These are phyloP conservation scores for Fraxinus angustifolia DNA, from an alignment of 305 asterid genomes.

Conservation along the genomic window DNA sequence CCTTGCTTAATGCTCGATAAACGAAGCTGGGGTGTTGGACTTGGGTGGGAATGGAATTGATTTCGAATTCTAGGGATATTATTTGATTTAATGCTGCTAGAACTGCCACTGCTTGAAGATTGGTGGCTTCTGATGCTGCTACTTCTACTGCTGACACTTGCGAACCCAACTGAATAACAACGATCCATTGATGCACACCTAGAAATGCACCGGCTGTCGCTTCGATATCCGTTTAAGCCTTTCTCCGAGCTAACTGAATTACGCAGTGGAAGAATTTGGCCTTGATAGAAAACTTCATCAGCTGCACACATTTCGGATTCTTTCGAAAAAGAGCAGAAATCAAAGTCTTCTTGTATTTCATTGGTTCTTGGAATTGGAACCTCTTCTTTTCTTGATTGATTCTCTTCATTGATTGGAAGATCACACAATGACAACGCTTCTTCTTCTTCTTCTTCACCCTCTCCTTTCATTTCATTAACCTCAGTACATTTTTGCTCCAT, in stretches of 20 bases:
- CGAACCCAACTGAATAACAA: conserved; percentile 30
- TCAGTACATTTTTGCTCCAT: conserved; percentile 15
- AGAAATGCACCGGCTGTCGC: conserved; percentile 23
- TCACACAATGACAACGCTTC: conserved; percentile 71
- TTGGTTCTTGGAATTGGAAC: not conserved
- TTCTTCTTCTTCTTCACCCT: conserved; percentile 46
- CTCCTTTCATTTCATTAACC: not conserved
- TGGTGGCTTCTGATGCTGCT: conserved; percentile 52
- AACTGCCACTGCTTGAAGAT: conserved; percentile 38
- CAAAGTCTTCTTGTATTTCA: conserved; percentile 47
- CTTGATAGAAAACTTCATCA: conserved; percentile 70
- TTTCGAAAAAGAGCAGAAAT: conserved; percentile 44
- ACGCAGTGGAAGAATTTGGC: conserved; percentile 69
- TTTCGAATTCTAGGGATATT: conserved; percentile 32
- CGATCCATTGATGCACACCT: conserved; percentile 63
- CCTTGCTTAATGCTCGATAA: conserved; percentile 18
- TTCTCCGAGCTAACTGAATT: conserved; percentile 48
- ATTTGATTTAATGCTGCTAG: conserved; percentile 24
- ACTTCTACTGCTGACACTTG: conserved; percentile 66
- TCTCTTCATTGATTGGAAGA: conserved; percentile 55
- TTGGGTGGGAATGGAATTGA: conserved; percentile 71
- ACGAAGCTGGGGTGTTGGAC: conserved; percentile 65
- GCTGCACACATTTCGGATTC: conserved; percentile 76
- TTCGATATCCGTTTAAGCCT: not conserved
- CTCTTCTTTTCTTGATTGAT: conserved; percentile 24